These are phyloP conservation scores for Fagopyrum esculentum DNA, from an alignment of 148 eudicot species.

Conservation along the genomic window DNA sequence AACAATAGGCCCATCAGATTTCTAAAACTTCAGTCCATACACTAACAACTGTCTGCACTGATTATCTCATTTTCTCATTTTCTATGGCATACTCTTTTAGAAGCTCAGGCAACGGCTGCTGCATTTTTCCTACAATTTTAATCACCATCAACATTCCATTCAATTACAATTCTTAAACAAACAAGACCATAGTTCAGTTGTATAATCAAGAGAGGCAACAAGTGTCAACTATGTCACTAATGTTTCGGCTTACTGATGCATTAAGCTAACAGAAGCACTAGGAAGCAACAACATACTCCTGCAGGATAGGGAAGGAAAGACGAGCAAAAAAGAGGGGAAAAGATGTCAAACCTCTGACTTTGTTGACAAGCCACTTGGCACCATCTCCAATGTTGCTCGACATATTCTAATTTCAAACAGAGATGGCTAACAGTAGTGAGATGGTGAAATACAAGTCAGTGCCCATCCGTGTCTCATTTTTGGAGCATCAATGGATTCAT, in stretches of 20 bases:
- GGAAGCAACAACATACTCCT: no score
- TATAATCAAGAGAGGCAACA: neutral
- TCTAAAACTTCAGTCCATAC: no score
- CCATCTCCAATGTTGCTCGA: slow-evolving; percentile 78
- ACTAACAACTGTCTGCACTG: no score
- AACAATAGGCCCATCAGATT: no score
- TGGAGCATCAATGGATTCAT: no score
- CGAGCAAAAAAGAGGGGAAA: no score
- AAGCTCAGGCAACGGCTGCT: slow-evolving; percentile 75
- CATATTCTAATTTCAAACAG: slow-evolving; percentile 39
- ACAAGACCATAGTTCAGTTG: neutral
- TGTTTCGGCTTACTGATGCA: neutral
- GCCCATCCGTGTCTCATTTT: no score
- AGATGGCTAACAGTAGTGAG: neutral
- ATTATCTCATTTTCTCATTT: no score
- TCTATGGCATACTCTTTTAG: slow-evolving; percentile 71
- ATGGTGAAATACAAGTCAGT: no score
- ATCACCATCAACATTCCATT: neutral
- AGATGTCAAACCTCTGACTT: slow-evolving; percentile 65
- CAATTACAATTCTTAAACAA: neutral
- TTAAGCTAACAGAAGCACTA: no score
- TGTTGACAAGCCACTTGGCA: slow-evolving; percentile 77
- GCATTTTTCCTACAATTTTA: slow-evolving; percentile 66
- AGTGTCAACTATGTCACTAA: neutral
- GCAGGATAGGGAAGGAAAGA: neutral